These are phyloP conservation scores for Trichoderma gracile DNA, from an alignment of 2,329 filamentous ascomycete genomes.

Conservation along the genomic window DNA sequence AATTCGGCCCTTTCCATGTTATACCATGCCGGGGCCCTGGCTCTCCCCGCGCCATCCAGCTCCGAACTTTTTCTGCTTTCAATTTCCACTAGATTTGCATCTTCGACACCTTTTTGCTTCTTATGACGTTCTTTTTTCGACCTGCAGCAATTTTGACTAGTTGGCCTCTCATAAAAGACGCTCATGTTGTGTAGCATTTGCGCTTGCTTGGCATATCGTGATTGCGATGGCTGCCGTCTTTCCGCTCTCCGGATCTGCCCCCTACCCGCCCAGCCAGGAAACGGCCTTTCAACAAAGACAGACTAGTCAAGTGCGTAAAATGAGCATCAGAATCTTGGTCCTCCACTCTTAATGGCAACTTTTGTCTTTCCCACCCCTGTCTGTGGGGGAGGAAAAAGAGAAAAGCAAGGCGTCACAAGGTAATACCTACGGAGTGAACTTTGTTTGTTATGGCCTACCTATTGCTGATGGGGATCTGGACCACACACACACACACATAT, in stretches of 20 bases:
- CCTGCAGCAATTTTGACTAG: conserved; percentile 3
- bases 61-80: conserved; percentile 1
- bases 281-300: not conserved
- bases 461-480: conserved; percentile 5
- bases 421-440: not conserved
- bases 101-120: no score
- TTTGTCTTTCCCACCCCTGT: not conserved
- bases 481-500: not conserved
- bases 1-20: conserved; percentile 21
- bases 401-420: conserved; percentile 10
- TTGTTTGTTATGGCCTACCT: not conserved
- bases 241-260: conserved; percentile 14
- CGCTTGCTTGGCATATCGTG: not conserved
- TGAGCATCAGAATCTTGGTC: not conserved
- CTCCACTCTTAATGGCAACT: not conserved
- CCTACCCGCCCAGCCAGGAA: not conserved
- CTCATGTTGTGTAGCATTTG: not conserved
- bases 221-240: conserved; percentile 9
- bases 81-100: not conserved
- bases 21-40: conserved; percentile 8
- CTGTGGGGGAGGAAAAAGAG: not conserved
- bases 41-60: conserved; percentile 11
- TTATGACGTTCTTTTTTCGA: not conserved
- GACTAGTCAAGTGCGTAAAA: not conserved
- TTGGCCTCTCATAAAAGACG: not conserved